Conservation (phyloP, 169 alveolate species). For the Eimeria acervulina region DNA sequence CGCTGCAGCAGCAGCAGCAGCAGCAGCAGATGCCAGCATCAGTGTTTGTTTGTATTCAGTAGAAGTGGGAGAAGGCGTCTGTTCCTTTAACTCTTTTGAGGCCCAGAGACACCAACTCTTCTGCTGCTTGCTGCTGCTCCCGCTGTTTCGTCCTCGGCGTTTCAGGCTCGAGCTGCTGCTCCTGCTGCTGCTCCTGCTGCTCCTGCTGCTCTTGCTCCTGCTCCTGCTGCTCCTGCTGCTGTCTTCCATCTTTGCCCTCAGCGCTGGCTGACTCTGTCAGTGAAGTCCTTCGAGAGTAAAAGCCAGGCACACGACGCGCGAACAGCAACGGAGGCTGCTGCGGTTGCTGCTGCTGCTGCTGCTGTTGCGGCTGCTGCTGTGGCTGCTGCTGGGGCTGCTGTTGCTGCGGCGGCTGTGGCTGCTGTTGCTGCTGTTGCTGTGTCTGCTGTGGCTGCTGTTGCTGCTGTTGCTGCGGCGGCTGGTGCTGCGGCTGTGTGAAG, state of each 20-base stretch:
- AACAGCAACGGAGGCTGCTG: constrained; percentile 16
- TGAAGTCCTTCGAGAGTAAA: background rate
- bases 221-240: no score
- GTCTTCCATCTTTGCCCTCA: background rate
- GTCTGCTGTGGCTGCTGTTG: background rate
- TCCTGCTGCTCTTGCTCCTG: background rate
- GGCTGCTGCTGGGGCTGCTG: background rate
- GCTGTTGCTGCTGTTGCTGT: constrained; percentile 2
- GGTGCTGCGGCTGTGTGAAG: background rate
- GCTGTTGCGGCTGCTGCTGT: constrained; percentile 55
- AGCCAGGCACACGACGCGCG: constrained; percentile 1
- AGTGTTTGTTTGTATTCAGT: background rate
- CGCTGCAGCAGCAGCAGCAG: constrained; percentile 46
- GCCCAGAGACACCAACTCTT: constrained; percentile 12
- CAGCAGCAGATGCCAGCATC: background rate
- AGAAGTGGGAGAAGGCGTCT: constrained; percentile 17
- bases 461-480: background rate
- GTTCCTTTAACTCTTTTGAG: constrained; percentile 21
- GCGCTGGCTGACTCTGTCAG: background rate
- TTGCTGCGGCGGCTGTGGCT: background rate
- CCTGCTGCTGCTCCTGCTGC: constrained; percentile 26
- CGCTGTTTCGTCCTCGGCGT: background rate
- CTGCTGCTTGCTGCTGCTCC: constrained; percentile 74
- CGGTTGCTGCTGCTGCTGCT: background rate
- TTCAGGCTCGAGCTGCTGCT: background rate